A percentile compares a stretch with the other conserved stretches of the same genome.
Conservation (phyloP, 176 grass and related monocot species). For the Oryza nivara region DNA sequence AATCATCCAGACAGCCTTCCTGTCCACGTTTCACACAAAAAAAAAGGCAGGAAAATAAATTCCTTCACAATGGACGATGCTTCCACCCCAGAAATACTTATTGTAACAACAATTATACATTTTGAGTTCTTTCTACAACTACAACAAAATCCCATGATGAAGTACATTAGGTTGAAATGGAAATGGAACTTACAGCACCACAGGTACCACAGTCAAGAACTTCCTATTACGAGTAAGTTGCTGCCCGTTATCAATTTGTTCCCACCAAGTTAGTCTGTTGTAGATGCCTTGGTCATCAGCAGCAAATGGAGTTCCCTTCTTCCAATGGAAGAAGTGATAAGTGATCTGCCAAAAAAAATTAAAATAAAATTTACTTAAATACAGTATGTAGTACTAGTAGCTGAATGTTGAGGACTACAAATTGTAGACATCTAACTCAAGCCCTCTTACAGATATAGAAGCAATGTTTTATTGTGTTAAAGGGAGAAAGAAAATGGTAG, state of each 20-base stretch:
- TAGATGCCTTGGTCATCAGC: constrained; percentile 70
- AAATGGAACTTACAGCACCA: constrained; percentile 61
- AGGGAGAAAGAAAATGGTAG: not conserved
- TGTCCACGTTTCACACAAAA: not conserved
- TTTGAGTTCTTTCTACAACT: not conserved
- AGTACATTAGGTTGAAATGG: constrained; percentile 1
- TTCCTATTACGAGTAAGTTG: constrained; percentile 69
- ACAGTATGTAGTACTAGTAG: not conserved
- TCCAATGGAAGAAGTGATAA: constrained; percentile 70
- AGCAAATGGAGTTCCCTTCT: constrained; percentile 71
- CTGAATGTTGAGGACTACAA: not conserved
- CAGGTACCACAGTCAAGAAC: constrained; percentile 64
- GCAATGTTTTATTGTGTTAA: not conserved
- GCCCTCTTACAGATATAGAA: not conserved
- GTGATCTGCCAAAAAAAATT: constrained; percentile 47
- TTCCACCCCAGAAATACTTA: not conserved
- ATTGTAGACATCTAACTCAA: not conserved
- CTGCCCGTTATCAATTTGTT: constrained; percentile 64
- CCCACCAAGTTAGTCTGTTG: constrained; percentile 71
- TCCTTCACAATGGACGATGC: not conserved
- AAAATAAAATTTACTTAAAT: not conserved
- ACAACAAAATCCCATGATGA: not conserved
- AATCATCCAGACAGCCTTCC: not conserved
- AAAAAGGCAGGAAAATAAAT: not conserved
- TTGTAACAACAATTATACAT: not conserved